These are phyloP conservation scores for Lithohypha guttulata DNA, from an alignment of 2,329 filamentous ascomycete genomes.

Conservation along the genomic window DNA sequence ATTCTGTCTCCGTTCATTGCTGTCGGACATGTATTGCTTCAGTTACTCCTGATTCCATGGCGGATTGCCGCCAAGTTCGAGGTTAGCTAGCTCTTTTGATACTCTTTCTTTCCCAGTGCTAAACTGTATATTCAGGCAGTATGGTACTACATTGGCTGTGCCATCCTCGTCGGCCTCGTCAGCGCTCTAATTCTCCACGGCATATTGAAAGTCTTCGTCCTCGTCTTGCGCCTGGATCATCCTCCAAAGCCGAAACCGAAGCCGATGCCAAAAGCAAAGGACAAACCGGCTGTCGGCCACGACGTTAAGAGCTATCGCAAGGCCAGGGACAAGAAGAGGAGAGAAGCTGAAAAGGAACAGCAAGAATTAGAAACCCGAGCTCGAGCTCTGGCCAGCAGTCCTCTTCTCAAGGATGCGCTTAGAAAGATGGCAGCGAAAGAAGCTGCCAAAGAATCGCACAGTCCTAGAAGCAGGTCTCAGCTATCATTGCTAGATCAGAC, in stretches of 20 bases:
- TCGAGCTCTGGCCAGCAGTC: slow-evolving; percentile 15
- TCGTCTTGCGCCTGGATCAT: slow-evolving; percentile 28
- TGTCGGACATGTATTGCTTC: slow-evolving; percentile 33
- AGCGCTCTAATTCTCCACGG: slow-evolving; percentile 51
- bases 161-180: slow-evolving; percentile 54
- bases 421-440: too few relatives aligned
- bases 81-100: too few relatives aligned
- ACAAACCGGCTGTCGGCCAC: slow-evolving; percentile 17
- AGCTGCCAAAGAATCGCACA: too few relatives aligned
- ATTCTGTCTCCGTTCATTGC: slow-evolving; percentile 40
- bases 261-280: slow-evolving; percentile 10
- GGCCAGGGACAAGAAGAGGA: slow-evolving; percentile 20
- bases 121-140: slow-evolving; percentile 35
- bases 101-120: too few relatives aligned
- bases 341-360: slow-evolving; percentile 15
- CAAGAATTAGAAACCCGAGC: slow-evolving; percentile 14
- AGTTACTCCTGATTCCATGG: slow-evolving; percentile 39
- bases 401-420: slow-evolving; percentile 17
- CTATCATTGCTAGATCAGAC: slow-evolving; percentile 16
- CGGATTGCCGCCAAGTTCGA: slow-evolving; percentile 44
- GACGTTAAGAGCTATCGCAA: slow-evolving; percentile 22
- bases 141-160: slow-evolving; percentile 51
- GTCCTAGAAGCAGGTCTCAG: too few relatives aligned
- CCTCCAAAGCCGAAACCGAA: slow-evolving; percentile 7
- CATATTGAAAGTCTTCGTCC: slow-evolving; percentile 45